phyloP scores from a whole-genome alignment of 2,329 filamentous ascomycete species.

The Trichoderma sp. region DNA sequence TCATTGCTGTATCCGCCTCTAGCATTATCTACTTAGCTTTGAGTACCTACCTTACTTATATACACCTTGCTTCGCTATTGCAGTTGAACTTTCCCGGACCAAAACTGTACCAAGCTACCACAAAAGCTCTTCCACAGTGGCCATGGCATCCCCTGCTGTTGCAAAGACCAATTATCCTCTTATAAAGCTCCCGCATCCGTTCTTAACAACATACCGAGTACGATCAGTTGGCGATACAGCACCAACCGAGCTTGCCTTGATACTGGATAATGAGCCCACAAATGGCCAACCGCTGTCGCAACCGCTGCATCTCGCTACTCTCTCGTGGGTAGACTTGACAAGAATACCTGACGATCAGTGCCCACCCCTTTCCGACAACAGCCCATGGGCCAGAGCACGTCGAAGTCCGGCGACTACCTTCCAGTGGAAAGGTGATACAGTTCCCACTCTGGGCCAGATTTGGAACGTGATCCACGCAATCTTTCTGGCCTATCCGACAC shows the following conservation, averaged over 20 bases:
- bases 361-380: conserved; percentile 33
- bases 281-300: conserved; percentile 27
- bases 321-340: conserved; percentile 26
- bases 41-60: neutral
- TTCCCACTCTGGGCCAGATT: conserved; percentile 47
- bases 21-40: neutral
- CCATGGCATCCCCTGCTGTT: neutral
- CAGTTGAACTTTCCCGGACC: neutral
- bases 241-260: conserved; percentile 26
- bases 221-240: conserved; percentile 30
- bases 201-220: conserved; percentile 22
- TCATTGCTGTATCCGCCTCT: too few species aligned
- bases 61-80: neutral
- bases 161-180: neutral
- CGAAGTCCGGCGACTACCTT: conserved; percentile 48
- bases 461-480: conserved; percentile 54
- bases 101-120: neutral
- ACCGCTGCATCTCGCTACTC: conserved; percentile 26
- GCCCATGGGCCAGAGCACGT: conserved; percentile 52
- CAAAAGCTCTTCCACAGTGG: neutral
- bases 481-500: conserved; percentile 35
- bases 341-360: neutral
- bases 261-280: conserved; percentile 25
- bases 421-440: conserved; percentile 40
- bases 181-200: conserved; percentile 24